Conservation (phyloP, 495 filamentous ascomycete genomes). For the Tuber melanosporum region DNA sequence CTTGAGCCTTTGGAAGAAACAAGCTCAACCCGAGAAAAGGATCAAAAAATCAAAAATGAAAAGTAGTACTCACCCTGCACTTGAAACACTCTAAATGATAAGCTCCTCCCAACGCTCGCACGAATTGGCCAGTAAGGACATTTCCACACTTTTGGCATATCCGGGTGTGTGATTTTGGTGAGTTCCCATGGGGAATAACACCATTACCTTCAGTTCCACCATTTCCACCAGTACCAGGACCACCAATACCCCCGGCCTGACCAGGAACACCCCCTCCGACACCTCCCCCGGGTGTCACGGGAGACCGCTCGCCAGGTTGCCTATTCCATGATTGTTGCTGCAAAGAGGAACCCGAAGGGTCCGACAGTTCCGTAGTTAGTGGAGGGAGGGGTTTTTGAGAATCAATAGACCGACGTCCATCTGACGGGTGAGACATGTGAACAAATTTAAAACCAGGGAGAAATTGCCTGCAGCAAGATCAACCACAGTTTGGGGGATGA, state of each 20-base stretch:
- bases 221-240: conserved; percentile 8
- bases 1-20: not conserved
- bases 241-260: conserved; percentile 4
- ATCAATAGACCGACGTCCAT: conserved; percentile 37
- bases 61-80: conserved; percentile 66
- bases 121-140: conserved; percentile 86
- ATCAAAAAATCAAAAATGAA: conserved; percentile 9
- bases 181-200: conserved; percentile 26
- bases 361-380: conserved; percentile 31
- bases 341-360: conserved; percentile 26
- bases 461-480: conserved; percentile 12
- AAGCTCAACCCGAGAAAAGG: conserved; percentile 17
- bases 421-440: conserved; percentile 43
- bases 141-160: conserved; percentile 85
- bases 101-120: conserved; percentile 82
- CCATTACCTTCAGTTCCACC: conserved; percentile 18
- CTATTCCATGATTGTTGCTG: conserved; percentile 30
- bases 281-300: conserved; percentile 29
- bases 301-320: conserved; percentile 31
- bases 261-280: conserved; percentile 16
- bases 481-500: not conserved
- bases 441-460: conserved; percentile 16
- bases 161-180: conserved; percentile 44
- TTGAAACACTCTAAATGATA: conserved; percentile 98
- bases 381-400: conserved; percentile 34